phyloP scores from a whole-genome alignment of 2,329 filamentous ascomycete genomes.

The Coniochaeta pulveracea region DNA sequence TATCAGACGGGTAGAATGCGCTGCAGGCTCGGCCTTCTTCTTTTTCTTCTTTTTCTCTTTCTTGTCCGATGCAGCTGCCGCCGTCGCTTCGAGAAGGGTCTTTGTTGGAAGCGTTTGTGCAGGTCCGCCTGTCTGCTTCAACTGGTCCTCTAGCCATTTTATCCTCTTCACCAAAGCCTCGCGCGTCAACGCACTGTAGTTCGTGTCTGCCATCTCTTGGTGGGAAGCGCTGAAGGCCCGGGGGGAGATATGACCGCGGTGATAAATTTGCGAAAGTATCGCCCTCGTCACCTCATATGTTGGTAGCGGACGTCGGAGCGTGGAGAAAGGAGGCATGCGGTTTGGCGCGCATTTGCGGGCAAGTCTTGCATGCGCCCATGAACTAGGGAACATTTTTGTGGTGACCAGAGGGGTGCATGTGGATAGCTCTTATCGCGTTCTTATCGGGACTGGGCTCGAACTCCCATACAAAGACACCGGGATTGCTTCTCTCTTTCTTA shows the following conservation, averaged over 20 bases:
- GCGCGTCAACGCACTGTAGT: slow-evolving; percentile 58
- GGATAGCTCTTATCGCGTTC: too few species aligned
- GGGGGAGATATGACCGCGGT: not conserved
- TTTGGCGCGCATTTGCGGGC: too few species aligned
- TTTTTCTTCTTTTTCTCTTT: slow-evolving; percentile 3
- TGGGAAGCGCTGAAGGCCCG: slow-evolving; percentile 7
- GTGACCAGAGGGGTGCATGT: too few species aligned
- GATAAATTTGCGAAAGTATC: not conserved
- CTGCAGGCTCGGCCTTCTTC: slow-evolving; percentile 49
- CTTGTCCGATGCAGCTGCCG: slow-evolving; percentile 3
- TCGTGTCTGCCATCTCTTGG: slow-evolving; percentile 10
- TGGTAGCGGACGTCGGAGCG: not conserved
- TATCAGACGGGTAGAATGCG: slow-evolving; percentile 71
- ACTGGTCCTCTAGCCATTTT: slow-evolving; percentile 52
- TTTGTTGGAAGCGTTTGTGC: not conserved
- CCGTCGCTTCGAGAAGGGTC: not conserved
- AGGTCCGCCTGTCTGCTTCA: slow-evolving; percentile 25
- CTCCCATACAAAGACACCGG: too few species aligned
- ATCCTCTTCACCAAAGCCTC: slow-evolving; percentile 59
- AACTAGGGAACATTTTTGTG: too few species aligned
- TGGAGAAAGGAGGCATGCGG: not conserved
- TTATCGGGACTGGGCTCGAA: too few species aligned
- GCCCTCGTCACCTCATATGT: slow-evolving; percentile 1
- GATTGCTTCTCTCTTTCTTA: too few species aligned
- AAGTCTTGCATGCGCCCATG: too few species aligned